Percentiles rank a stretch among this genome's conserved stretches.
phyloP scores from a whole-genome alignment of 768 basidiomycete species.

The Pleurotus tuoliensis region DNA sequence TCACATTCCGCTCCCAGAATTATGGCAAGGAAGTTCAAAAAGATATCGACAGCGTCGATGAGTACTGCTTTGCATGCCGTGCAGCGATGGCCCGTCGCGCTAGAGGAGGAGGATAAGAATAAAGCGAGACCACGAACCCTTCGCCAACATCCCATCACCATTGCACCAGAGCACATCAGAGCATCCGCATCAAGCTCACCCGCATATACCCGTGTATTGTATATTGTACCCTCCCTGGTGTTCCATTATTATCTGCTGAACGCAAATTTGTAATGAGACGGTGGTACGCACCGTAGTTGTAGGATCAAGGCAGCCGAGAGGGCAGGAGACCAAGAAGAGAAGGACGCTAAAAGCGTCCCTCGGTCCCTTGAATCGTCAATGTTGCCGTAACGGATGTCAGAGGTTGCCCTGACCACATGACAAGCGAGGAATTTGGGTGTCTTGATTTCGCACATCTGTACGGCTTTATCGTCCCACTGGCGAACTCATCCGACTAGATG shows the following conservation, averaged over 20 bases:
- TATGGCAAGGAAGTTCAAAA: slow-evolving; percentile 67
- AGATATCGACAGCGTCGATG: slow-evolving; percentile 66
- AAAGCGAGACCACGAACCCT: neutral
- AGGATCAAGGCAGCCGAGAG: neutral
- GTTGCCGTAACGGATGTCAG: slow-evolving; percentile 2
- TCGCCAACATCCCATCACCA: neutral
- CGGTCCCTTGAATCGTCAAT: neutral
- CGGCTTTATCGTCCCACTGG: neutral
- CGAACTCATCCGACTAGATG: neutral
- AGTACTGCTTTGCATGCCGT: slow-evolving; percentile 68
- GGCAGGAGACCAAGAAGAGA: neutral
- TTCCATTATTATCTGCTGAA: neutral
- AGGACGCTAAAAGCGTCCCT: neutral
- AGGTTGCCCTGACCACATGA: slow-evolving; percentile 4
- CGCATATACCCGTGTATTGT: slow-evolving; percentile 7
- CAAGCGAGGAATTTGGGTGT: neutral
- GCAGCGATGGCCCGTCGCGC: slow-evolving; percentile 38
- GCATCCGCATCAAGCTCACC: neutral
- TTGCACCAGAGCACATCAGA: neutral
- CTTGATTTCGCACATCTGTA: neutral
- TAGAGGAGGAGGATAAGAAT: slow-evolving; percentile 10
- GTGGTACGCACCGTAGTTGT: neutral
- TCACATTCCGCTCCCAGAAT: slow-evolving; percentile 36
- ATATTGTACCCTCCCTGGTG: neutral
- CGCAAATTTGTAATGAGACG: neutral